phyloP scores from a whole-genome alignment of 306 rosid genomes.

The Dryas drummondii region DNA sequence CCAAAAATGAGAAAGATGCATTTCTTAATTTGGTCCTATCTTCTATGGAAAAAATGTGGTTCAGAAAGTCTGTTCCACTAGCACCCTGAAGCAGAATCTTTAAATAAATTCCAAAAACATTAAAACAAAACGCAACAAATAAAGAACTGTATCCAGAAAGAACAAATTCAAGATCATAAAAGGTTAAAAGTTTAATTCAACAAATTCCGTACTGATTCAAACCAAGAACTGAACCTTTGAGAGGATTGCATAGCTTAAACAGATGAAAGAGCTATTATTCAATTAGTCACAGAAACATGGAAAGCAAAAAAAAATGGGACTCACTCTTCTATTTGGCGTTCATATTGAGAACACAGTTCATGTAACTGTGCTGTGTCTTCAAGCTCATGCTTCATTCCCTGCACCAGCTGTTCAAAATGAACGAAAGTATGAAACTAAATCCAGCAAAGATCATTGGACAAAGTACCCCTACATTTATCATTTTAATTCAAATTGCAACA shows the following conservation, averaged over 20 bases:
- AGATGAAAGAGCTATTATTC: neutral
- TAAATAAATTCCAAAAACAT: neutral
- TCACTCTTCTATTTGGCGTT: constrained; percentile 76
- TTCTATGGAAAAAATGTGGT: neutral
- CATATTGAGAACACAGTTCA: constrained; percentile 72
- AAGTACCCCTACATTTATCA: neutral
- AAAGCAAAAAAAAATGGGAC: constrained; percentile 20
- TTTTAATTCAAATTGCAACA: neutral
- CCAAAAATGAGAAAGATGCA: constrained; percentile 23
- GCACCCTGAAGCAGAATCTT: neutral
- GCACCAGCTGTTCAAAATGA: constrained; percentile 34
- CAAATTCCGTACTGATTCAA: neutral
- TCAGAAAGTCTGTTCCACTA: neutral
- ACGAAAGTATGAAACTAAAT: neutral
- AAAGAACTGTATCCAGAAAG: no score
- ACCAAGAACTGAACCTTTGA: neutral
- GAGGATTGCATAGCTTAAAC: neutral
- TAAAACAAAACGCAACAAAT: neutral
- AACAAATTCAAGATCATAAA: no score
- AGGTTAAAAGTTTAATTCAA: neutral
- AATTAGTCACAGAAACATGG: neutral
- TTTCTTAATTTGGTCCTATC: neutral
- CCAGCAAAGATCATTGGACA: neutral
- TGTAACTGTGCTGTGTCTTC: constrained; percentile 55
- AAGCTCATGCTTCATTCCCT: constrained; percentile 66